phyloP scores from a whole-genome alignment of 2,329 filamentous ascomycete genomes.

The Talaromyces sp. region DNA sequence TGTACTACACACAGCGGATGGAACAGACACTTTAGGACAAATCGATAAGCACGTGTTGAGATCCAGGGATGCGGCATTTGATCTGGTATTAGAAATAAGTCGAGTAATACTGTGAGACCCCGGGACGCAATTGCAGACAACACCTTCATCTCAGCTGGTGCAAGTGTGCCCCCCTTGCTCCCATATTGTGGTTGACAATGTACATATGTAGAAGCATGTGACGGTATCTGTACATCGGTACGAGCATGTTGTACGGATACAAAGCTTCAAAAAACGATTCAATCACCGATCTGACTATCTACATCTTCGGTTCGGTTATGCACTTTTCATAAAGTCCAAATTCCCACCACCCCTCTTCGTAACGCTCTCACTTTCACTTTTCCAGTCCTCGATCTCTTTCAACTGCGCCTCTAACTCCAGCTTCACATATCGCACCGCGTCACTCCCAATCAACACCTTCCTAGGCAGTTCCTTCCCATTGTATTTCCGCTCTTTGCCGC shows the following conservation, averaged over 20 bases:
- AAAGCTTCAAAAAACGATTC: not conserved
- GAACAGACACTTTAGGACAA: not conserved
- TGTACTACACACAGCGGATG: not conserved
- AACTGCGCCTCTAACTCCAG: conserved; percentile 18
- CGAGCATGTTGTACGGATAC: not conserved
- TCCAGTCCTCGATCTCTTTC: conserved; percentile 20
- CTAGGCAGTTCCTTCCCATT: conserved; percentile 13
- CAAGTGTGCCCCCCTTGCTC: not conserved
- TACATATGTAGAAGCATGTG: not conserved
- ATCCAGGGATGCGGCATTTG: not conserved
- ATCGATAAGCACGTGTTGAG: not conserved
- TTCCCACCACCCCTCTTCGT: conserved; percentile 13
- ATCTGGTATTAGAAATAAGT: not conserved
- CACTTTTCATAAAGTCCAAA: not conserved
- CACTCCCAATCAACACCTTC: conserved; percentile 21
- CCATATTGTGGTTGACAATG: not conserved
- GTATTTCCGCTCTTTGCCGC: not conserved
- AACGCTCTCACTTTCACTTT: conserved; percentile 18
- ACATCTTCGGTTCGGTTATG: not conserved
- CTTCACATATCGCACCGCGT: conserved; percentile 19
- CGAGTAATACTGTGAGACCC: not conserved
- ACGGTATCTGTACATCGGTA: not conserved
- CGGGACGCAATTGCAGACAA: not conserved
- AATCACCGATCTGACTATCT: not conserved
- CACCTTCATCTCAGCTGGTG: not conserved